Percentiles rank a stretch among this genome's conserved stretches.
phyloP scores from a whole-genome alignment of 164 flowering plant species.

The Amborella trichopoda region DNA sequence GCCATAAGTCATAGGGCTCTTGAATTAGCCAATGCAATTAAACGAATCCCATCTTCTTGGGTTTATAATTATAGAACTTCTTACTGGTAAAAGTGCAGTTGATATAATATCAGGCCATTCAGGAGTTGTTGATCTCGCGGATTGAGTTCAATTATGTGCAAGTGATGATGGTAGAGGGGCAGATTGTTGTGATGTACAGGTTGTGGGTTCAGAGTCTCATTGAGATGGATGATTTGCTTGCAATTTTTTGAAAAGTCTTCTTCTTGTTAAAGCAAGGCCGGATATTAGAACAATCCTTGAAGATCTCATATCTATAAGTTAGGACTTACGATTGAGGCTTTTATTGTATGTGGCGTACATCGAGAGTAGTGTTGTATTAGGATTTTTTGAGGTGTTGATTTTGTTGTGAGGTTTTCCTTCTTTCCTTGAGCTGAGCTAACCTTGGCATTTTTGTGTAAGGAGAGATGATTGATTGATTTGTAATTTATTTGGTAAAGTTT shows the following conservation, averaged over 20 bases:
- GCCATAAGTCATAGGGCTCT: slow-evolving; percentile 90
- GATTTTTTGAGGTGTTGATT: too few relatives aligned
- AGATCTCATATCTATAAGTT: slow-evolving; percentile 53
- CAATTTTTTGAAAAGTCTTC: slow-evolving; percentile 67
- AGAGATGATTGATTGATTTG: too few relatives aligned
- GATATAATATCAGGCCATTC: slow-evolving; percentile 92
- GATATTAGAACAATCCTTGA: slow-evolving; percentile 69
- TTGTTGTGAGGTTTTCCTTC: too few relatives aligned
- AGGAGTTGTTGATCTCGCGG: slow-evolving; percentile 87
- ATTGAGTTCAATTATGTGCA: slow-evolving; percentile 84
- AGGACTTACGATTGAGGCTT: too few relatives aligned
- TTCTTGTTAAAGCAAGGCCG: slow-evolving; percentile 87
- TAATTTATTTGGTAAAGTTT: too few relatives aligned
- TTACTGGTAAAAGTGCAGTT: slow-evolving; percentile 90
- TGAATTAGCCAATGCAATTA: slow-evolving; percentile 49
- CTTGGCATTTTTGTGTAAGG: too few relatives aligned
- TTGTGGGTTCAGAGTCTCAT: slow-evolving; percentile 30
- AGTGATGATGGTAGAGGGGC: slow-evolving; percentile 71
- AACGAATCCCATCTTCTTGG: slow-evolving; percentile 74
- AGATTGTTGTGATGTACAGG: slow-evolving; percentile 59
- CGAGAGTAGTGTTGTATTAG: too few relatives aligned
- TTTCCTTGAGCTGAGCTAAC: too few relatives aligned
- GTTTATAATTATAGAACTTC: slow-evolving; percentile 79
- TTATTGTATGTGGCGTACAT: too few relatives aligned
- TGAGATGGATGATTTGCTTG: slow-evolving; percentile 81